Base-by-base conservation (phyloP, 129 eudicot genomes). In the Lactuca saligna region DNA sequence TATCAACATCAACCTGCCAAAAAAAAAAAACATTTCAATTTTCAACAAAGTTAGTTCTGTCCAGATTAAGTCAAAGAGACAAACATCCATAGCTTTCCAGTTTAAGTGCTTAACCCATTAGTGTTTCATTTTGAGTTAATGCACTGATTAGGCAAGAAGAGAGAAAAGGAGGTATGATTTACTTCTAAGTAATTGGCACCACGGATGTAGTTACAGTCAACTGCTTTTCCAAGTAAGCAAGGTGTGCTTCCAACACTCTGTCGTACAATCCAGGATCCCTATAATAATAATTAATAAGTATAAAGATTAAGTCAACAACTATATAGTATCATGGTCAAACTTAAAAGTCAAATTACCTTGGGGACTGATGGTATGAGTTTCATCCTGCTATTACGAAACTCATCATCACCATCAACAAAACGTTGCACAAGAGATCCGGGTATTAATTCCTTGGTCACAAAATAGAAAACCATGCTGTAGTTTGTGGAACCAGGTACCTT, bases 221-320 rank as follows among this genome's bases (percentile, higher is more conserved):
- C 92, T 55, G 98, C 98, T 75, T 93, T 93, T 17, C 98, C 98
- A 53, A 93, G 66, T 32, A 93, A 70, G 80, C 98, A 93, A 59
- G 98, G 98, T 25, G 98, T 89, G 83, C 97, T 89, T 75, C 98
- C 98, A 72, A 93, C 98, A 80, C 98, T 93, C 82, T 93, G 98
- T 8, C 98, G 95, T 58, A 93, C 98, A 39, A 93, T 93, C 98
- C 98, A 93, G 8, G 98, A 93, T 12, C 98, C 98, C 98, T 93
- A 71, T 72, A 79, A 38, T 32, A 70, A 48, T 17, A n/a, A n/a
- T n/a, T n/a, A n/a, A n/a, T n/a, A n/a, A n/a, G n/a, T n/a, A n/a
- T n/a, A 61, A 60, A 2, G 17, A 49, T 61, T 13, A 61, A 49
- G 38, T 60, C 8, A 46, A 17, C 33, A 48, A 6, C 6, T 4